Conservation (phyloP, 371 early-diverging fungal genomes). For the Zancudomyces culisetae region DNA sequence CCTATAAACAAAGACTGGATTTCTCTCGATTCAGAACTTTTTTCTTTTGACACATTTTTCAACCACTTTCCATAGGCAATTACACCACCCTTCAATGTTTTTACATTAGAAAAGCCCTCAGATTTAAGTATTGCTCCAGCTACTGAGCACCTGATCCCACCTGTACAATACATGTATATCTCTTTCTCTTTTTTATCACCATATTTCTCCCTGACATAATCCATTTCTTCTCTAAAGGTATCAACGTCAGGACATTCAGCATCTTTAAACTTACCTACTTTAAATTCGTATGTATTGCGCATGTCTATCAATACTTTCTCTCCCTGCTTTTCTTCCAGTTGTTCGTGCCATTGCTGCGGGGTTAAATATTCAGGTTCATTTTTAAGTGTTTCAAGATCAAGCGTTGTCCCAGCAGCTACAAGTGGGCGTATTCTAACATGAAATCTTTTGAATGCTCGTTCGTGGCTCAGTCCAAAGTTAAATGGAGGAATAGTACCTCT, state of each 20-base stretch:
- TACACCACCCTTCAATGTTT: constrained; percentile 54
- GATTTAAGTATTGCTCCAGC: constrained; percentile 49
- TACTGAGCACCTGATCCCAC: constrained; percentile 59
- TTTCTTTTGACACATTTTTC: constrained; percentile 5
- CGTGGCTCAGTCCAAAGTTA: constrained; percentile 41
- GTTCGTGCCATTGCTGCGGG: constrained; percentile 43
- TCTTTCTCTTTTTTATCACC: constrained; percentile 31
- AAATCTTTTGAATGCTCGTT: constrained; percentile 38
- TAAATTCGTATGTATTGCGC: constrained; percentile 57
- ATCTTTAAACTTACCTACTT: constrained; percentile 41
- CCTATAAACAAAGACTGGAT: constrained; percentile 43
- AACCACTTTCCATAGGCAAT: constrained; percentile 50
- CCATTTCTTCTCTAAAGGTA: constrained; percentile 46
- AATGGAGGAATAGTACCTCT: constrained; percentile 26
- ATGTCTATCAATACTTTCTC: constrained; percentile 40
- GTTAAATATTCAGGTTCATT: constrained; percentile 40
- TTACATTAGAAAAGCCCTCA: constrained; percentile 44
- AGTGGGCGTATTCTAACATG: constrained; percentile 39
- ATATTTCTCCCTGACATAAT: constrained; percentile 26
- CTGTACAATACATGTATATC: constrained; percentile 68
- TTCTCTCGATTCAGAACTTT: no score
- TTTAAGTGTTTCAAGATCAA: constrained; percentile 30
- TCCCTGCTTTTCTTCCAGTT: constrained; percentile 18
- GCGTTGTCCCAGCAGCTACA: constrained; percentile 28
- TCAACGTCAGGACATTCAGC: constrained; percentile 48